Base-by-base conservation (phyloP, 202 grass and related monocot species). In the Digitaria exilis region DNA sequence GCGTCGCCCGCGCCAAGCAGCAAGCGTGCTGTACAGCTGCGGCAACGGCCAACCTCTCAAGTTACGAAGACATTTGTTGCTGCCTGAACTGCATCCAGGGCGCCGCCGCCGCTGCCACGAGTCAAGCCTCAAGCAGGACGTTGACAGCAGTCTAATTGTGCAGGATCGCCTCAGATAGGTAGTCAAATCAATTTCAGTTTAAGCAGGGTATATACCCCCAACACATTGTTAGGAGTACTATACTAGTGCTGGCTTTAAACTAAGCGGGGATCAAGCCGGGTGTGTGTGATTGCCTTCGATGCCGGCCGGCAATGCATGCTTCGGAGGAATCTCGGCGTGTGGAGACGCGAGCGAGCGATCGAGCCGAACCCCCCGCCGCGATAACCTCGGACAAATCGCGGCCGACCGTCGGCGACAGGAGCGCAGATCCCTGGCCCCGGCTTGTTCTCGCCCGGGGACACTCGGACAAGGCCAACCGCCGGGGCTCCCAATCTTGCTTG, bases 371-470 rank as follows among this genome's bases (percentile, higher is more conserved):
- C 50, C 41, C 7, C 10, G 37, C 8, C 39, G 34, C 72, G 74
- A 46, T 45, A 50, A 35, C 26, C 59, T 42, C 12, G 22, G 59
- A 42, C 60, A 78, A 5, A 46, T 22, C 29, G 59, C 31, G 5
- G 69, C 62, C 31, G 52, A 41, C 61, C 85, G 14, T 9, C 51
- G 13, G 50, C 64, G 70, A 46, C 51, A 87, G 16, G 21, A 32
- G 9, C 44, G 58, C 59, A 10, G 13, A 4, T 29, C 42, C 24
- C 28, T 21, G 60, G 1, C 54, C 9, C 68, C 43, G 4, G 54
- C 70, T 31, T 73, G 80, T 78, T 42, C 22, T 22, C 75, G 32
- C 65, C 69, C 52, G 76, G 62, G 32, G 77, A 76, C 82, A 89
- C 32, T 54, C 9, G 9, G 54, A 75, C 76, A 81, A 17, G 18